Percentiles rank a stretch among this genome's conserved stretches.
phyloP scores from a whole-genome alignment of 1,284 basidiomycete genomes.

The Ganoderma leucocontextum region DNA sequence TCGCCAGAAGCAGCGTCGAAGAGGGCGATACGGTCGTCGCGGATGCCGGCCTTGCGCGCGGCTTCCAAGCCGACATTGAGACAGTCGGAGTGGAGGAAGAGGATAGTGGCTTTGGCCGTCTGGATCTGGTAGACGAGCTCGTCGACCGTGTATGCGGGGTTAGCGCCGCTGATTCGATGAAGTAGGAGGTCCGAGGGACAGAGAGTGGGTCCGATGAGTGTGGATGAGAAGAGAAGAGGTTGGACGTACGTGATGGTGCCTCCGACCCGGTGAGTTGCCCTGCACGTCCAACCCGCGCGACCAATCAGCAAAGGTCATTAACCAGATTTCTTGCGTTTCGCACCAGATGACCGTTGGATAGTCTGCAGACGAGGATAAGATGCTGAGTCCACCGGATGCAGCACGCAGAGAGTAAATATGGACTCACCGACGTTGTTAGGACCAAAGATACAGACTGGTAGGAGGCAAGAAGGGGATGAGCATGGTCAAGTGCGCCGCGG shows the following conservation, averaged over 20 bases:
- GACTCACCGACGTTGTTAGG: conserved; percentile 67
- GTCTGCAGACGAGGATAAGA: conserved; percentile 51
- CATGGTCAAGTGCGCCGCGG: not conserved
- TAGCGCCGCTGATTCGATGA: conserved; percentile 52
- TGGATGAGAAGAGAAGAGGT: conserved; percentile 30
- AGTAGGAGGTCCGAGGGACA: not conserved
- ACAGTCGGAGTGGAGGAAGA: conserved; percentile 66
- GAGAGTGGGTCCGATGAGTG: conserved; percentile 25
- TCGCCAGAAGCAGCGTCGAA: conserved; percentile 47
- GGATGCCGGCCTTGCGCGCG: conserved; percentile 57
- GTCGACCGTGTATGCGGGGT: conserved; percentile 70
- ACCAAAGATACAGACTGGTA: conserved; percentile 69
- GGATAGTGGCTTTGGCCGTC: conserved; percentile 58
- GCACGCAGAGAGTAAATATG: not conserved
- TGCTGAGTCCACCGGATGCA: not conserved
- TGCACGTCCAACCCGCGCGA: conserved; percentile 14
- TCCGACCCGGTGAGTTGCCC: conserved; percentile 77
- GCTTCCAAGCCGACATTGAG: conserved; percentile 60
- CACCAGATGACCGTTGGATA: conserved; percentile 74
- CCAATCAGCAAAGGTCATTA: not conserved
- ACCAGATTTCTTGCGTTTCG: not conserved
- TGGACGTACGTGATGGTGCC: conserved; percentile 62
- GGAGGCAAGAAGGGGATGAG: not conserved
- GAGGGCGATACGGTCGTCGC: conserved; percentile 61
- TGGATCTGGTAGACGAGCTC: conserved; percentile 73